phyloP scores from a whole-genome alignment of 2,329 filamentous ascomycete genomes.

The Pyricularia grisea region DNA sequence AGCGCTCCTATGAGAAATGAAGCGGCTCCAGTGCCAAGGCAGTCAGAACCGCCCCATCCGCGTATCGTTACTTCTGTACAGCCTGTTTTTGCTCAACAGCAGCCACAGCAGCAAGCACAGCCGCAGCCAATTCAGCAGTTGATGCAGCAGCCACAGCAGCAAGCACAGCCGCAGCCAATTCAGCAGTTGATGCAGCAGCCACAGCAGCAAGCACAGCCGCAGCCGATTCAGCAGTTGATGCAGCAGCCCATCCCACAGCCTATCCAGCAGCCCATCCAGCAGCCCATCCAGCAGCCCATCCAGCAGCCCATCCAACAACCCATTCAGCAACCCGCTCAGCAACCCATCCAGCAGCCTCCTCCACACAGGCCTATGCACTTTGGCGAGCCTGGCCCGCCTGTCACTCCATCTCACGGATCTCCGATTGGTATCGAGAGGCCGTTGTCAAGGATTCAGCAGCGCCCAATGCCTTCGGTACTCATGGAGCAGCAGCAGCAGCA shows the following conservation, averaged over 20 bases:
- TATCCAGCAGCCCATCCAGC: background rate
- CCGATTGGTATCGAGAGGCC: background rate
- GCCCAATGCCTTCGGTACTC: constrained; percentile 18
- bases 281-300: constrained; percentile 10
- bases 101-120: constrained; percentile 24
- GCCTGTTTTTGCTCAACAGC: constrained; percentile 23
- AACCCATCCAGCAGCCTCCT: constrained; percentile 8
- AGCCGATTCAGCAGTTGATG: background rate
- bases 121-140: constrained; percentile 11
- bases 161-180: constrained; percentile 8
- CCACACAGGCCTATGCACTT: background rate
- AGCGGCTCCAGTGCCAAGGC: constrained; percentile 25
- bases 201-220: background rate
- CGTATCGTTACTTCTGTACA: constrained; percentile 24
- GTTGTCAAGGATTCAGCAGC: constrained; percentile 14
- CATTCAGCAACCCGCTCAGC: background rate
- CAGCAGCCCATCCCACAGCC: background rate
- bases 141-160: background rate
- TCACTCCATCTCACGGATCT: background rate
- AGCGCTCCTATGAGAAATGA: constrained; percentile 30
- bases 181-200: constrained; percentile 20
- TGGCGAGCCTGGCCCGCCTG: background rate
- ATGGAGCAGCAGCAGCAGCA: constrained; percentile 4
- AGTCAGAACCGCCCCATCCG: constrained; percentile 31
- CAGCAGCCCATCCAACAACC: constrained; percentile 21